Conservation (phyloP, 2,329 filamentous ascomycete genomes). For the Periconia digitata region DNA sequence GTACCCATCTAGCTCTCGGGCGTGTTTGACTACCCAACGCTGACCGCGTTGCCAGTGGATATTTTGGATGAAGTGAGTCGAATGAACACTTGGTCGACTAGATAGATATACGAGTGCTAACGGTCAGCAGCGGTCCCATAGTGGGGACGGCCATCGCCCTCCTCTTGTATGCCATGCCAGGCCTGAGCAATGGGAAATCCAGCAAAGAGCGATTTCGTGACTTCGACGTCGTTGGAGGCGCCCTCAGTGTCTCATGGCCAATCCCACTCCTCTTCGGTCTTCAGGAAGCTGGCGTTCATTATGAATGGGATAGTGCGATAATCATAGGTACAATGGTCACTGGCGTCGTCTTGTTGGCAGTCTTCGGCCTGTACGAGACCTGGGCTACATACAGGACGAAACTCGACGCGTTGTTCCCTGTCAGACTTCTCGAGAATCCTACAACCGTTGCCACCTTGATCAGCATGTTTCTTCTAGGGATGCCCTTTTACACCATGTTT, state of each 20-base stretch:
- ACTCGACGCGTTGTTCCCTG: slow-evolving; percentile 30
- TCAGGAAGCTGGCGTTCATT: slow-evolving; percentile 31
- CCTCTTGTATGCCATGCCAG: slow-evolving; percentile 31
- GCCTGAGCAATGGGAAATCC: slow-evolving; percentile 25
- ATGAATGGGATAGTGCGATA: slow-evolving; percentile 27
- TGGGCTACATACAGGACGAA: slow-evolving; percentile 29
- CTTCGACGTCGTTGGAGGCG: slow-evolving; percentile 31
- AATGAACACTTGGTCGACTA: slow-evolving; percentile 28
- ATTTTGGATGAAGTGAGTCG: slow-evolving; percentile 53
- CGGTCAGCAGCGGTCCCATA: slow-evolving; percentile 30
- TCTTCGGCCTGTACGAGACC: slow-evolving; percentile 30
- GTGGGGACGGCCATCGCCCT: slow-evolving; percentile 22
- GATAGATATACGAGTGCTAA: slow-evolving; percentile 7
- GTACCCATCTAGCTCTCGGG: too few relatives aligned
- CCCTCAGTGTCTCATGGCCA: slow-evolving; percentile 33
- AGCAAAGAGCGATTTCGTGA: slow-evolving; percentile 26
- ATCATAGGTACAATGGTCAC: slow-evolving; percentile 33
- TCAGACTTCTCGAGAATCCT: slow-evolving; percentile 28
- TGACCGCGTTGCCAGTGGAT: too few relatives aligned
- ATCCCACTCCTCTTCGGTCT: slow-evolving; percentile 36
- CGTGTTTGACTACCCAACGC: too few relatives aligned
- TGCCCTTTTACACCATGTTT: slow-evolving; percentile 32
- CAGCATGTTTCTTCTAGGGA: slow-evolving; percentile 29
- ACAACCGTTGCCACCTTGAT: slow-evolving; percentile 23
- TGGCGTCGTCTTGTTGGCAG: slow-evolving; percentile 23